Evolutionary conservation across 192 early-diverging fungal genomes (phyloP), one percentile per base, ranked within the genome.

Genomic region (Coemansia sp.): DNA sequence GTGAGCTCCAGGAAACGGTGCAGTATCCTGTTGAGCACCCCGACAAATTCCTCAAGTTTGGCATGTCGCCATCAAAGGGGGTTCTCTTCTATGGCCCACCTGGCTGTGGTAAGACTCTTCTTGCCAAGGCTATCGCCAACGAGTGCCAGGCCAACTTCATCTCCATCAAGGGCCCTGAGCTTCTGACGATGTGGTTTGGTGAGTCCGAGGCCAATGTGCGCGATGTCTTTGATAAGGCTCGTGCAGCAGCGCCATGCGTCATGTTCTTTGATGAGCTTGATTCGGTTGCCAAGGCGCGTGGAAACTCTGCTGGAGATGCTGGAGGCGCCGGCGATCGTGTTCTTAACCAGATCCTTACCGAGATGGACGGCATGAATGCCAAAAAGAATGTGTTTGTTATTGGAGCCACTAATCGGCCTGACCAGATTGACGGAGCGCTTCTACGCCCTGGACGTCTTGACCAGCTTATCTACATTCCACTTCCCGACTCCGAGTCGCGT

Each of bases 251-350:
- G 11, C 97, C 97, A 39, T 99, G 97, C 82, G 97, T 99, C 38
- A 95, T 99, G 95, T 99, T 99, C 93, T 99, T 99, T 88, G 97
- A 99, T 67, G 97, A 99, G 86, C 82, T 99, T 74, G 97, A 99
- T 85, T 96, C 95, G 41, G 90, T 98, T 74, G 96, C 96, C 76
- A 97, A 97, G 85, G 89, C 95, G 19, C 94, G 97, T 79, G 97
- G 94, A 44, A 76, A 66, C 53, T 83, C 82, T 17, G 64, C 64
- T 1, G 97, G 97, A 59, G 96, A 96, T 75, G 91, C 86, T 19
- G 93, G 93, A 41, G 97, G 96, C 75, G 93, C 95, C 37, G 93
- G 95, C 54, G 97, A 98, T 74, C 94, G 97, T 84, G 96, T 99
- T 19, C 87, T 99, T 41, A 99, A 98, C 87, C 96, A 98, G 87